Base-by-base conservation (phyloP, 2,329 filamentous ascomycete genomes). In the Basipetospora chlamydospora region DNA sequence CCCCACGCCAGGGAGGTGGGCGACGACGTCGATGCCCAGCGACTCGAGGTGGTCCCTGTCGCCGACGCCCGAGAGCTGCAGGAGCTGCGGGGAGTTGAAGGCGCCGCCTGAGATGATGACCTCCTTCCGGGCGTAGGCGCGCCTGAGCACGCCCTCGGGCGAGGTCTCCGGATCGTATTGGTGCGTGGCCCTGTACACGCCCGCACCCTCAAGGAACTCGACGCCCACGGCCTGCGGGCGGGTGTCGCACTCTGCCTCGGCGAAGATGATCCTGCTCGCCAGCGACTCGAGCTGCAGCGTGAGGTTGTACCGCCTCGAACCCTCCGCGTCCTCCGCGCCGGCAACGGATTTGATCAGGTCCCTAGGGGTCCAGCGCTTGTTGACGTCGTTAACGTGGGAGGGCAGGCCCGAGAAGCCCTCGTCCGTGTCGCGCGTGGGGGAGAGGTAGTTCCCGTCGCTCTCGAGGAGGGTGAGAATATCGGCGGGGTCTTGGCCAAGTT, bases 1-100 rank as follows among this genome's bases (percentile, higher is more conserved):
- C 20, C 76, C 77, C 12, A 82, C 74, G 34, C 73, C 73, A 0
- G 70, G 70, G 2, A 71, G 57, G 43, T 76, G 61, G 1, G 56
- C 52, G 33, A 71, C 45, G 5, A 70, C 58, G 1, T 59, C 52
- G 41, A 76, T 73, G n/a, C 58, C 47, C 35, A 63, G 55, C n/a
- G 52, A 46, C 4, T 56, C 35, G 2, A 73, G 54, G 15, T 63
- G 57, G 1, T 51, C 47, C 1, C 49, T 51, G 1, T 61, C 57
- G 0, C 66, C 66, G 20, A 71, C 54, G 7, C 67, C 67, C 31
- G 61, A 66, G 0, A 69, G 55, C 49, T 66, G 63, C 3, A 72
- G 58, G 4, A 71, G 55, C 41, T 68, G 63, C 1, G 67, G 67
- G 3, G 61, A 60, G 47, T 67, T 66, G 46, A 68, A 64, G 3